A percentile compares a stretch with the other conserved stretches of the same genome.
phyloP scores from a whole-genome alignment of 176 grass and related monocot species.

The Zea luxurians region DNA sequence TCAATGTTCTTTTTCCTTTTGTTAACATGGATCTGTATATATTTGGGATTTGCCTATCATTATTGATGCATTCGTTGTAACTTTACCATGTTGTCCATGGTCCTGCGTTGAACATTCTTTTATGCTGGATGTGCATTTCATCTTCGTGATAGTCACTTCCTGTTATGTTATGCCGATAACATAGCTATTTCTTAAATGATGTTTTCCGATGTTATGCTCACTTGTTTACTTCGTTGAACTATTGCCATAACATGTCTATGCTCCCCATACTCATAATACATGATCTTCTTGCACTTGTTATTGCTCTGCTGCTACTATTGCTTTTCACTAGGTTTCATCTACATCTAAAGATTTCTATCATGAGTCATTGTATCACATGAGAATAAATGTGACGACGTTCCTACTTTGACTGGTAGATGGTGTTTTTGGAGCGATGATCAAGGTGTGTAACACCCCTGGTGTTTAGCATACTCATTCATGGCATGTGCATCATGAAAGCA shows the following conservation, averaged over 20 bases:
- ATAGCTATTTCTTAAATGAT: not conserved
- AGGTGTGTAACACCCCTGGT: slow-evolving; percentile 40
- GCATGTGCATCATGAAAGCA: no score
- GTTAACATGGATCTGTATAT: not conserved
- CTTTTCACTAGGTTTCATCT: not conserved
- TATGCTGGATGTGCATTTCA: not conserved
- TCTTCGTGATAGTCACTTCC: not conserved
- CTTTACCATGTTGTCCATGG: slow-evolving; percentile 10
- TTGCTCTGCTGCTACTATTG: slow-evolving; percentile 5
- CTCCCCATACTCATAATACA: not conserved
- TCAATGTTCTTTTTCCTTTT: not conserved
- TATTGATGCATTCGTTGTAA: not conserved
- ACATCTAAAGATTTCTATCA: not conserved
- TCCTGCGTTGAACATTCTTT: not conserved
- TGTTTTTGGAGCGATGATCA: slow-evolving; percentile 97
- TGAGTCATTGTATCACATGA: not conserved
- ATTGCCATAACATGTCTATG: not conserved
- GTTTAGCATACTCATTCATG: no score
- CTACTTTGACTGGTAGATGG: slow-evolving; percentile 66
- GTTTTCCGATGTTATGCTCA: slow-evolving; percentile 1
- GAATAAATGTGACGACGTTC: slow-evolving; percentile 9
- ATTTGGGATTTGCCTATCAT: not conserved
- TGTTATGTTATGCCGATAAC: not conserved
- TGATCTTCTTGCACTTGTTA: not conserved
- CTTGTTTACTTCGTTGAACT: not conserved